A percentile compares a stretch with the other conserved stretches of the same genome.
Conservation (phyloP, 164 flowering plant genomes). For the Chloranthus sessilifolius region DNA sequence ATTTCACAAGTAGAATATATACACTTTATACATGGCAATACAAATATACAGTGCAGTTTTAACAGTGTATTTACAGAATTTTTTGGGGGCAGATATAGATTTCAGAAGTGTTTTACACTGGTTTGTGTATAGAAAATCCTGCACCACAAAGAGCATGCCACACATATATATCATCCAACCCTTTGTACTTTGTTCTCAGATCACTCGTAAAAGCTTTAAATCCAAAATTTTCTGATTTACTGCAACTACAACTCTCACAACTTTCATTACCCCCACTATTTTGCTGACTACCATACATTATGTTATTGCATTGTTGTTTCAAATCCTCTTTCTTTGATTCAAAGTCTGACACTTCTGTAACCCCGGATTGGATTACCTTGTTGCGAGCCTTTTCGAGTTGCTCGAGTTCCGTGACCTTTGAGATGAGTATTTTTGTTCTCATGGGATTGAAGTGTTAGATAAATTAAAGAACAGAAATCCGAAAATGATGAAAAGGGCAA, state of each 20-base stretch:
- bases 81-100: no score
- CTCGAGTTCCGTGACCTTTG: constrained; percentile 66
- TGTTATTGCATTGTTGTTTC: constrained; percentile 35
- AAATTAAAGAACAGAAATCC: no score
- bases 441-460: constrained; percentile 51
- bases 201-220: constrained; percentile 68
- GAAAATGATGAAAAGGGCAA: no score
- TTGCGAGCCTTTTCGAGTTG: constrained; percentile 48
- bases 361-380: constrained; percentile 37
- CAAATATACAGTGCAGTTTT: no score
- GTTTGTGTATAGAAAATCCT: no score
- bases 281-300: constrained; percentile 22
- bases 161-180: constrained; percentile 74
- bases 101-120: no score
- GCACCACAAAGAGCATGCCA: constrained; percentile 93
- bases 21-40: no score
- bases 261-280: background rate
- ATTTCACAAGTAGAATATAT: no score
- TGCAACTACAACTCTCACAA: constrained; percentile 16
- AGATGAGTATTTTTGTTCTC: constrained; percentile 54
- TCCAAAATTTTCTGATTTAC: constrained; percentile 28
- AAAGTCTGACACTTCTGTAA: constrained; percentile 33
- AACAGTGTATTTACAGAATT: no score
- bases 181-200: constrained; percentile 53
- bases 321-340: constrained; percentile 29